Base-by-base conservation (phyloP, 2,329 filamentous ascomycete genomes). In the Teratosphaeria nubilosa region DNA sequence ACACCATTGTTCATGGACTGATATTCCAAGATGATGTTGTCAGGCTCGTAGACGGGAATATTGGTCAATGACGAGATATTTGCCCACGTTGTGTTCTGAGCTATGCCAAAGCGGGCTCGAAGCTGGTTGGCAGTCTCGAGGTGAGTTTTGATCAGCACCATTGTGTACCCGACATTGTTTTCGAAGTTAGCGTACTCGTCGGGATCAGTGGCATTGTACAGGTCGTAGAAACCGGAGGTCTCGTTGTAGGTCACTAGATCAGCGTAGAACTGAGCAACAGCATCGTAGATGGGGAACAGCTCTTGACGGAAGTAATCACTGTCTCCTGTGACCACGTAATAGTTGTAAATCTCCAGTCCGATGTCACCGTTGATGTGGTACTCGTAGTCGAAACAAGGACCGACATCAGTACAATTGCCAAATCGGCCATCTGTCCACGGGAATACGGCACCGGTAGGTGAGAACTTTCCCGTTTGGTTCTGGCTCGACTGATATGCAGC, bases 361-460 rank as follows among this genome's bases (percentile, higher is more conserved):
- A 88, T 87, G 63, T 88, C 86, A 7, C 84, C 83, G 64, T 88
- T 88, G 41, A 88, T 65, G 68, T 88, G 86, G 64, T 88, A 89
- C 67, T 88, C 79, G 63, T 88, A 88, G 69, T 88, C 85, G 64
- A 84, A 86, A 69, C 86, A 88, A 20, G 77, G 76, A 6, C 77
- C 77, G n/a, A 75, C 77, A 1, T 70, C 76, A 5, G 86, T 88
- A 65, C 86, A 88, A 65, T 88, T 88, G 1, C 86, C 86, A 65
- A 78, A 85, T 5, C 84, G 73, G 9, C 82, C 85, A 63, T 81
- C 82, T 0, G 85, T 88, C 86, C 86, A 89, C 1, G 85, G 80
- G 65, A 81, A 89, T 0, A 85, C 79, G 0, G 84, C 84, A 22
- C 83, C 81, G 5, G 80, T 78, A 1, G 75, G 69, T 0, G 80